A percentile compares a stretch with the other conserved stretches of the same genome.
Evolutionary conservation across 2,329 filamentous ascomycete species (phyloP).

Genomic region (Pseudopithomyces maydicus): DNA sequence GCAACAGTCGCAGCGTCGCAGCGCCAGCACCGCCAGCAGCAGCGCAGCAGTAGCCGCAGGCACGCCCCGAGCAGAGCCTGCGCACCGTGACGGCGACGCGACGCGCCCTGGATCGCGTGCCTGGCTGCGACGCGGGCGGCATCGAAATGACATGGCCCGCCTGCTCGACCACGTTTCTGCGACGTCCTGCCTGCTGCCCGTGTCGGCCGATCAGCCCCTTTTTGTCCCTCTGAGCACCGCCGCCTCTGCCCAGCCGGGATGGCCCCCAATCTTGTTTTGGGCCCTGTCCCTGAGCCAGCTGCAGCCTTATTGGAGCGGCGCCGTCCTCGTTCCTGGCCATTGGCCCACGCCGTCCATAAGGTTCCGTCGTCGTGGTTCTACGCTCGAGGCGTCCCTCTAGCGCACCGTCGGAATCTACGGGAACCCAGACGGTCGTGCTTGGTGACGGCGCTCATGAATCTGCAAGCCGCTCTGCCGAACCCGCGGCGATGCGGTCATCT

Average conservation of each 20-base stretch:
- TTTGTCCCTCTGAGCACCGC: slow-evolving; percentile 14
- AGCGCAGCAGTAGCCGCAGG: neutral
- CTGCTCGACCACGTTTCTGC: slow-evolving; percentile 19
- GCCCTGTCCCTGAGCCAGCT: slow-evolving; percentile 36
- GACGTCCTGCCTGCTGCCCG: slow-evolving; percentile 3
- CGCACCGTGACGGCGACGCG: neutral
- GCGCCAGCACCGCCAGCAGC: neutral
- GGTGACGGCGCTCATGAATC: slow-evolving; percentile 23
- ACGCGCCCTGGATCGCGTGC: slow-evolving; percentile 2
- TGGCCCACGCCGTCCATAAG: slow-evolving; percentile 21
- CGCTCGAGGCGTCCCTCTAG: slow-evolving; percentile 34
- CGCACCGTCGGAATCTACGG: slow-evolving; percentile 34
- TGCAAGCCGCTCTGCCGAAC: slow-evolving; percentile 14
- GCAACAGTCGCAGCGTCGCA: neutral
- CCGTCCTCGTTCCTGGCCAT: slow-evolving; percentile 19
- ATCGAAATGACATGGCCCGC: slow-evolving; percentile 4
- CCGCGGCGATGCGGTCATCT: slow-evolving; percentile 14
- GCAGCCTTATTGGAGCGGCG: slow-evolving; percentile 34
- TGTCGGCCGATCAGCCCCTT: slow-evolving; percentile 14
- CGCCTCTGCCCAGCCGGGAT: slow-evolving; percentile 20
- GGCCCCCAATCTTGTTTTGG: slow-evolving; percentile 20
- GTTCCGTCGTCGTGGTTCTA: slow-evolving; percentile 36
- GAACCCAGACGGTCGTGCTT: slow-evolving; percentile 19
- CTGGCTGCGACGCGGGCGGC: neutral
- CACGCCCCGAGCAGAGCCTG: neutral